Percentiles rank a stretch among this genome's conserved stretches.
Conservation (phyloP, 768 basidiomycete genomes). For the Paxillus ammoniavirescens region DNA sequence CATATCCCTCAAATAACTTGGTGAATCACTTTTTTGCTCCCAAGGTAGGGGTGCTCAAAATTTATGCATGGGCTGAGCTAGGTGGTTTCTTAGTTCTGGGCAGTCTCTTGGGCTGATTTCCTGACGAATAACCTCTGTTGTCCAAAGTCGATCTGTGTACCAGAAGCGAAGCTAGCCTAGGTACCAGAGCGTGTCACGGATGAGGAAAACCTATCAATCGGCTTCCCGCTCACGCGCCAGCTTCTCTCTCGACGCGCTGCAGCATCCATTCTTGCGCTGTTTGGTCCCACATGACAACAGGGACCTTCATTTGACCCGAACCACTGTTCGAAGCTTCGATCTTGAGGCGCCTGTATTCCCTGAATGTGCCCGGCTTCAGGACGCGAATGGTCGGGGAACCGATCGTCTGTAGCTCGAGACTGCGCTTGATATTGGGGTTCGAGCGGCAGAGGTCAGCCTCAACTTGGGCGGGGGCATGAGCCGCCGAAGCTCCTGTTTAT, state of each 20-base stretch:
- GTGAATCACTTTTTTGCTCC: too few relatives aligned
- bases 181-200: too few relatives aligned
- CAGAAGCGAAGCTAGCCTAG: too few relatives aligned
- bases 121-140: too few relatives aligned
- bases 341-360: constrained; percentile 11
- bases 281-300: constrained; percentile 15
- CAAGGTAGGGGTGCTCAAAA: too few relatives aligned
- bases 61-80: too few relatives aligned
- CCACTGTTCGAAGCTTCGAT: constrained; percentile 7
- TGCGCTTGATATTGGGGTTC: constrained; percentile 1
- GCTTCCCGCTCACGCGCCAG: background rate
- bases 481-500: background rate
- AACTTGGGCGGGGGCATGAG: constrained; percentile 4
- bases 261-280: constrained; percentile 16
- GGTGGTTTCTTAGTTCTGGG: too few relatives aligned
- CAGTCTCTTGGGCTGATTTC: too few relatives aligned
- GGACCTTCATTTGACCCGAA: constrained; percentile 17
- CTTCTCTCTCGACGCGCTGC: constrained; percentile 4
- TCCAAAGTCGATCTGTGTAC: too few relatives aligned
- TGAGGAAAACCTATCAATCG: background rate
- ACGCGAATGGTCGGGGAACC: constrained; percentile 13
- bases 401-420: background rate
- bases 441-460: constrained; percentile 4
- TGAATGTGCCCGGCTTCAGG: constrained; percentile 16
- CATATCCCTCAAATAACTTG: too few relatives aligned